These are phyloP conservation scores for Teunomyces stri DNA, from an alignment of 805 yeast species.

Conservation along the genomic window DNA sequence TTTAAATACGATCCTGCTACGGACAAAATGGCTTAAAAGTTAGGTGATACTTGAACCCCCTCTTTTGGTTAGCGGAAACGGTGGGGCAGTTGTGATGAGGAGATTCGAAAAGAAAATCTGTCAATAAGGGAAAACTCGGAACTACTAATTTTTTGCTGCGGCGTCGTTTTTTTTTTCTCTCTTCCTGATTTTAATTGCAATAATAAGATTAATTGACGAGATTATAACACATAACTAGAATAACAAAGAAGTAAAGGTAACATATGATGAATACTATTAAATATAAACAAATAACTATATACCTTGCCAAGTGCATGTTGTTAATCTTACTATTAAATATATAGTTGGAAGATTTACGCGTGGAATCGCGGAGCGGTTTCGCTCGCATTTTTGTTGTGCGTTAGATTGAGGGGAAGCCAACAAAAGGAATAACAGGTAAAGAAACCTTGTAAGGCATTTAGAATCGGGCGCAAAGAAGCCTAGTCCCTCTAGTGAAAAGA, in stretches of 20 bases:
- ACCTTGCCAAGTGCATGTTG: no score
- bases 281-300: no score
- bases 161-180: neutral
- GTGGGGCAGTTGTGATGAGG: conserved; percentile 1
- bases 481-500: no score
- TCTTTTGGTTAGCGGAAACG: neutral
- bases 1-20: no score
- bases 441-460: no score
- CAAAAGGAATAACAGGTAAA: neutral
- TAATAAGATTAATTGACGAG: neutral
- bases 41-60: neutral
- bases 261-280: no score
- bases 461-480: no score
- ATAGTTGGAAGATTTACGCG: neutral
- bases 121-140: conserved; percentile 1
- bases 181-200: neutral
- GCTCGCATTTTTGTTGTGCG: conserved; percentile 2
- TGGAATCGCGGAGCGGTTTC: neutral
- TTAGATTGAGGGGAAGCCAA: conserved; percentile 2
- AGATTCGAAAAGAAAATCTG: neutral
- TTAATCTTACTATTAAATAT: no score
- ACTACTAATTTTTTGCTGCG: neutral
- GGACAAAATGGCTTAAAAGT: neutral
- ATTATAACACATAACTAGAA: neutral
- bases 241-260: neutral